Evolutionary conservation across 176 grass and related monocot genomes (phyloP), one percentile per base, ranked within the genome.

Genomic region (Lolium multiflorum): DNA sequence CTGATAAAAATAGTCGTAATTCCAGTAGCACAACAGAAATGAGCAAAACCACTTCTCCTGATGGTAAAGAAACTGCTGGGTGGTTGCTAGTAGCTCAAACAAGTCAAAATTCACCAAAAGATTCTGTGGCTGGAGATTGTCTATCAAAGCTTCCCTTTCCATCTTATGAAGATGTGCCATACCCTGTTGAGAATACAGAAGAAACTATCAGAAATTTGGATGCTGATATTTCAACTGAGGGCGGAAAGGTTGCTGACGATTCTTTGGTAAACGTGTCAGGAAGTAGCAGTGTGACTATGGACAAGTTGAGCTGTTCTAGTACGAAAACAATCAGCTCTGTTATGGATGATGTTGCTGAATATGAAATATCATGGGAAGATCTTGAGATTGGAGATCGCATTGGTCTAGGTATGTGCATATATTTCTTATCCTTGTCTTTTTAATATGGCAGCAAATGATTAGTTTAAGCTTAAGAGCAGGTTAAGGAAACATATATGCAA

Each of bases 281-380:
- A 60, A 67, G 86, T 63, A 79, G 82, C 70, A 81, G 75, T 72
- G 85, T 17, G 64, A 83, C 93, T 76, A 68, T 89, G 76, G 83
- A 84, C 65, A 88, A 65, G 18, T 59, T 88, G 57, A 86, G 84
- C 63, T 76, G 76, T 78, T 85, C 84, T 89, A 92, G 77, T 60
- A 74, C 38, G 9, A 87, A 95, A 89, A 91, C 86, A 72, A 83
- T 89, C 80, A 91, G 90, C 72, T 89, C 92, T 79, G 77, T 90
- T 85, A 90, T 98, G 49, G 92, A 96, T 82, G 87, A 88, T 21
- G 84, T 92, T 81, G 88, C 88, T 51, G 97, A 99, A 81, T 84
- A 71, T 60, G 94, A 91, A 89, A 99, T 99, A 91, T 92, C 89
- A 48, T 99, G 97, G 97, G 97, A 99, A 52, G 94, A 99, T 93